Conservation (phyloP, 2,329 filamentous ascomycete species). For the Claviceps pazoutovae region DNA sequence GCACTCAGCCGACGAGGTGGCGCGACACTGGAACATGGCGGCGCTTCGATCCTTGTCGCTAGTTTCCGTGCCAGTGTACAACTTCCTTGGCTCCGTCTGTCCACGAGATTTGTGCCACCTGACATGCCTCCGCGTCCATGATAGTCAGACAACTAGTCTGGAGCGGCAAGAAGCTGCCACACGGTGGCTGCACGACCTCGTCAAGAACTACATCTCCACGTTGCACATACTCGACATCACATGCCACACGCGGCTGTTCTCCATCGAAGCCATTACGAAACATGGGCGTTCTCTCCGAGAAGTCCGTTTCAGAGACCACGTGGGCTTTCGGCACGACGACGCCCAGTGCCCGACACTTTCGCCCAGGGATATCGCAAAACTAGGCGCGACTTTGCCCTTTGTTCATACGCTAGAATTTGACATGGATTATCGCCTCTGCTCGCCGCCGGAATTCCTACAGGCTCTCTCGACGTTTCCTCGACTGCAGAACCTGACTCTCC, state of each 20-base stretch:
- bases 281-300: slow-evolving; percentile 24
- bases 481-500: slow-evolving; percentile 27
- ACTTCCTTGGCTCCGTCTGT: slow-evolving; percentile 29
- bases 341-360: slow-evolving; percentile 17
- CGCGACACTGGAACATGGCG: slow-evolving; percentile 31
- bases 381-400: slow-evolving; percentile 18
- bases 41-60: slow-evolving; percentile 16
- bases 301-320: slow-evolving; percentile 20
- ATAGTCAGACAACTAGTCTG: slow-evolving; percentile 27
- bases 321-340: not conserved
- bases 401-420: slow-evolving; percentile 32
- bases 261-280: slow-evolving; percentile 22
- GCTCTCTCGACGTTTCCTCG: slow-evolving; percentile 24
- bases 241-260: slow-evolving; percentile 24
- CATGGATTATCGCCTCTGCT: slow-evolving; percentile 26
- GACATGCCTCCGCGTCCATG: slow-evolving; percentile 20
- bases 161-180: slow-evolving; percentile 27
- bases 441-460: slow-evolving; percentile 23
- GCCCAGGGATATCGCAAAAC: slow-evolving; percentile 17
- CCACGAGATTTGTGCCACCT: slow-evolving; percentile 23
- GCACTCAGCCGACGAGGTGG: slow-evolving; percentile 24
- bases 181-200: slow-evolving; percentile 20
- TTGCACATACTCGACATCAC: slow-evolving; percentile 25
- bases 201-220: slow-evolving; percentile 18
- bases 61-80: slow-evolving; percentile 22